phyloP scores from a whole-genome alignment of 306 rosid genomes.

The Potentilla sterilis region DNA sequence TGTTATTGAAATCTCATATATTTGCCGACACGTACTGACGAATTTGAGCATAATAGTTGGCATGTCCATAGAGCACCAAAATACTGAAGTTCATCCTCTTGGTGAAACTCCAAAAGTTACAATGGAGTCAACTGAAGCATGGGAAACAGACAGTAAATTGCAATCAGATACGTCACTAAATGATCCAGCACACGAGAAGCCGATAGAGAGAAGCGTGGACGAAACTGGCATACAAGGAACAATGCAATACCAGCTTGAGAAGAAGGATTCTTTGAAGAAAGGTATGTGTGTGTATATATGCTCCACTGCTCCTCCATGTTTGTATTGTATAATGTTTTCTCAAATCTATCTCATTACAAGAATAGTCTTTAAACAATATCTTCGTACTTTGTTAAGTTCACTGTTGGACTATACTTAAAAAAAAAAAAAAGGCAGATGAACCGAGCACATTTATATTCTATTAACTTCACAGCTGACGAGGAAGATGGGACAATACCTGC shows the following conservation, averaged over 20 bases:
- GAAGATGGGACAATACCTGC: not conserved
- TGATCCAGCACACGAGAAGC: slow-evolving; percentile 25
- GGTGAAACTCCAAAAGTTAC: slow-evolving; percentile 30
- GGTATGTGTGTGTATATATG: slow-evolving; percentile 25
- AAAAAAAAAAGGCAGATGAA: not conserved
- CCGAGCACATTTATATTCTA: not conserved
- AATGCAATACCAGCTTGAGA: slow-evolving; percentile 29
- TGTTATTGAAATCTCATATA: not conserved
- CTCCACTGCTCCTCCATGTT: not conserved
- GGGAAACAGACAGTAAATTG: slow-evolving; percentile 25
- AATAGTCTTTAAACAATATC: not conserved
- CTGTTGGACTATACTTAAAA: not conserved
- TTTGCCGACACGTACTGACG: not conserved
- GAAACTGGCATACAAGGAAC: slow-evolving; percentile 26
- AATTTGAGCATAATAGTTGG: not conserved
- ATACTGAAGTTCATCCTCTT: slow-evolving; percentile 27
- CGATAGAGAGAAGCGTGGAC: slow-evolving; percentile 23
- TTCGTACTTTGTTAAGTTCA: not conserved
- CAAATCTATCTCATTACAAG: not conserved
- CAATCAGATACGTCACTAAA: slow-evolving; percentile 17
- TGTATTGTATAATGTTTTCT: not conserved
- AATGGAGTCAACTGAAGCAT: slow-evolving; percentile 22
- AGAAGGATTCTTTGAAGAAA: slow-evolving; percentile 40
- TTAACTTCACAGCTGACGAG: not conserved
- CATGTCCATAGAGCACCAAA: slow-evolving; percentile 34